Percentiles rank a stretch among this genome's conserved stretches.
Conservation (phyloP, 208 protist species). For the Porcisia hertigi region DNA sequence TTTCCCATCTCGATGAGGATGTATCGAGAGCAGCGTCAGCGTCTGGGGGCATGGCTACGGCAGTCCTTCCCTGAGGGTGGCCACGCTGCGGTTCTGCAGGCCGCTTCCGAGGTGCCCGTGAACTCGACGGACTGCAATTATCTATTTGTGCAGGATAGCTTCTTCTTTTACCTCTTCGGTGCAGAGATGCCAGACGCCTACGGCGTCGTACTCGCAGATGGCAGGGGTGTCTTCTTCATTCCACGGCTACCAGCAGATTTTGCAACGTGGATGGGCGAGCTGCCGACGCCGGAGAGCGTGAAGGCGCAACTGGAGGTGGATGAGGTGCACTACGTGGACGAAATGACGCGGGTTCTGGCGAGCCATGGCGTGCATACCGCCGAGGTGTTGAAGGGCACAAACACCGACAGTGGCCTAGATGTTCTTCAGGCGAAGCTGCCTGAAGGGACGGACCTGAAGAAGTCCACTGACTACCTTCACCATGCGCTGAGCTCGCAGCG, state of each 20-base stretch:
- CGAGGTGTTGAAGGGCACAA: conserved; percentile 76
- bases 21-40: conserved; percentile 85
- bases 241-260: conserved; percentile 81
- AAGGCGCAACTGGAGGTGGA: conserved; percentile 62
- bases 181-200: conserved; percentile 83
- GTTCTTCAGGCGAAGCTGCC: conserved; percentile 65
- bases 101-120: conserved; percentile 79
- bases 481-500: conserved; percentile 65
- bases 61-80: conserved; percentile 41
- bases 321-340: conserved; percentile 85
- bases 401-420: conserved; percentile 80
- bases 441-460: conserved; percentile 22
- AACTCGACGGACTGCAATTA: conserved; percentile 90
- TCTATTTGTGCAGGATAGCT: conserved; percentile 94
- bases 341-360: conserved; percentile 61
- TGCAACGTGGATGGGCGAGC: conserved; percentile 90
- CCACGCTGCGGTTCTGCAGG: conserved; percentile 83
- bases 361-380: conserved; percentile 54
- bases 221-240: conserved; percentile 84
- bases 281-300: conserved; percentile 75
- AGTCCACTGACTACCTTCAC: conserved; percentile 59
- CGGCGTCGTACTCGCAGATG: conserved; percentile 68
- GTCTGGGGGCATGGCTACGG: conserved; percentile 53
- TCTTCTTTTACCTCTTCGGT: conserved; percentile 94
- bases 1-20: conserved; percentile 73